A percentile compares a stretch with the other conserved stretches of the same genome.
Evolutionary conservation across 345 rosid genomes (phyloP).

Genomic region (Gynandropsis gynandra): DNA sequence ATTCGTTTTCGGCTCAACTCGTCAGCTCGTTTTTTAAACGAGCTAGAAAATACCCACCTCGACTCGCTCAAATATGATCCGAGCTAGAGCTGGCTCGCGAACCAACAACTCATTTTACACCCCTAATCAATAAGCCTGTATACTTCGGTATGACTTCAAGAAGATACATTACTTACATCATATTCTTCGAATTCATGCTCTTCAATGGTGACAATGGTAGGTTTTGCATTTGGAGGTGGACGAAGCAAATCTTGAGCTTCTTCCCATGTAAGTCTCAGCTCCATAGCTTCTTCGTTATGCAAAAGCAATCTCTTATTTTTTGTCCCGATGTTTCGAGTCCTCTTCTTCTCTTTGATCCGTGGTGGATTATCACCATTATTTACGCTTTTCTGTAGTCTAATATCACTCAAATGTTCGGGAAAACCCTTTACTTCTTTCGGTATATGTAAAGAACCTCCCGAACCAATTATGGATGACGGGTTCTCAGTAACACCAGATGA

Average conservation of each 20-base stretch:
- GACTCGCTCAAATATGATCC: too few relatives aligned
- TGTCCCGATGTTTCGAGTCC: constrained; percentile 63
- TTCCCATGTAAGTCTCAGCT: constrained; percentile 77
- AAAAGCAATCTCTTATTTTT: constrained; percentile 66
- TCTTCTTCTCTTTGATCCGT: constrained; percentile 48
- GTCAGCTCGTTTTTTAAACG: too few relatives aligned
- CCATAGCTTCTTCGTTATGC: constrained; percentile 64
- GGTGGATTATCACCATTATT: constrained; percentile 38
- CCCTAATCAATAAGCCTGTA: too few relatives aligned
- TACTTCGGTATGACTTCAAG: too few relatives aligned
- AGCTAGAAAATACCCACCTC: too few relatives aligned
- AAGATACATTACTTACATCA: constrained; percentile 46
- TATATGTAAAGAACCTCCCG: constrained; percentile 32
- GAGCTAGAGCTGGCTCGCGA: too few relatives aligned
- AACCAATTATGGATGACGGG: constrained; percentile 32
- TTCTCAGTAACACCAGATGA: constrained; percentile 43
- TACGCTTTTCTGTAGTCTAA: constrained; percentile 39
- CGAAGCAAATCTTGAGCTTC: constrained; percentile 90
- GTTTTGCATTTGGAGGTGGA: constrained; percentile 56
- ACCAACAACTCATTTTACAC: too few relatives aligned
- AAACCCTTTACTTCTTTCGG: constrained; percentile 31
- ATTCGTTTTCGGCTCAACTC: too few relatives aligned
- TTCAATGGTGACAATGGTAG: constrained; percentile 53
- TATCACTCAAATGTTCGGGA: constrained; percentile 33
- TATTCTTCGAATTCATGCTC: constrained; percentile 86